A percentile compares a stretch with the other conserved stretches of the same genome.
These are phyloP conservation scores for Penicillium sp. DNA, from an alignment of 2,329 filamentous ascomycete genomes.

Conservation along the genomic window DNA sequence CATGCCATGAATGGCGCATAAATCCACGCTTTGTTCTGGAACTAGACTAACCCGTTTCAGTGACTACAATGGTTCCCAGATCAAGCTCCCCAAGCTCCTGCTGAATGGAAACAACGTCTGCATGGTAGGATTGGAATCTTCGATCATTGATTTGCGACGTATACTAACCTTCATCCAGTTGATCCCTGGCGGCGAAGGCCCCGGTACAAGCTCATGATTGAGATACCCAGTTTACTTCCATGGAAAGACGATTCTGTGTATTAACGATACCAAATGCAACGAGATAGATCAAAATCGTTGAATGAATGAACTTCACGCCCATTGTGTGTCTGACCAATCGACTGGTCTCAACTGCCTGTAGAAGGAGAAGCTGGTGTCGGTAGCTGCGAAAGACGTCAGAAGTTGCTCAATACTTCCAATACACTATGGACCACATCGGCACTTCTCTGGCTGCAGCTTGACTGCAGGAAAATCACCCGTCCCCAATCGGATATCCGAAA, in stretches of 20 bases:
- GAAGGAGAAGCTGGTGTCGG: neutral
- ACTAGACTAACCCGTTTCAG: slow-evolving; percentile 49
- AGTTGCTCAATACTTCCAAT: neutral
- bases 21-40: neutral
- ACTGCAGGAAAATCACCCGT: neutral
- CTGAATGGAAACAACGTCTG: slow-evolving; percentile 98
- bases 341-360: neutral
- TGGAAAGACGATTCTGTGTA: slow-evolving; percentile 20
- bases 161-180: slow-evolving; percentile 51
- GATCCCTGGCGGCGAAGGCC: slow-evolving; percentile 76
- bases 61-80: slow-evolving; percentile 85
- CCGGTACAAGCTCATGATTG: slow-evolving; percentile 42
- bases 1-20: neutral
- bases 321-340: neutral
- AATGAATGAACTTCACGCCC: slow-evolving; percentile 14
- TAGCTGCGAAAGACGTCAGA: too few species aligned
- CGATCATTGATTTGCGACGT: neutral
- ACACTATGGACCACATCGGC: too few species aligned
- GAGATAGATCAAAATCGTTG: slow-evolving; percentile 21
- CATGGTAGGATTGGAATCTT: slow-evolving; percentile 69
- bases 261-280: slow-evolving; percentile 29
- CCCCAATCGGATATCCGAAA: neutral
- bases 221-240: slow-evolving; percentile 5
- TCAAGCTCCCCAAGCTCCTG: slow-evolving; percentile 89
- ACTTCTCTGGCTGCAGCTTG: neutral